Conservation (phyloP, 805 yeast genomes). For the Candida xyloterini region DNA sequence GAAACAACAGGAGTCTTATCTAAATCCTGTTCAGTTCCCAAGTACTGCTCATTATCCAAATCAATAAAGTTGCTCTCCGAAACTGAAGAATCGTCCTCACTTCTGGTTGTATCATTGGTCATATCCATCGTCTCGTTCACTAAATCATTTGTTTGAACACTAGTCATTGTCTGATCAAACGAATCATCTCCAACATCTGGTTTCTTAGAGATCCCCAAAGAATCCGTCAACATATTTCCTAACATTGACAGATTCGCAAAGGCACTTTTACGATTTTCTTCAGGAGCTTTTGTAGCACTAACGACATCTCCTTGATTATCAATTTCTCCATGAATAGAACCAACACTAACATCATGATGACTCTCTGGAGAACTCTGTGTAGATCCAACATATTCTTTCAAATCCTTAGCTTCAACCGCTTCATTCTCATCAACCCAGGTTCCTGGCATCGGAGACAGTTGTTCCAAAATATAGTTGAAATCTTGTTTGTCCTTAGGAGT, state of each 20-base stretch:
- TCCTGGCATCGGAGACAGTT: conserved; percentile 29
- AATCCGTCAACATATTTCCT: conserved; percentile 13
- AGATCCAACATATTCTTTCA: conserved; percentile 17
- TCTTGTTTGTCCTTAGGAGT: conserved; percentile 22
- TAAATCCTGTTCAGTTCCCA: conserved; percentile 3
- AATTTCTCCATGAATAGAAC: conserved; percentile 21
- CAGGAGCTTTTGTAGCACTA: conserved; percentile 3
- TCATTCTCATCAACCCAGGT: conserved; percentile 26
- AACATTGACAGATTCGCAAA: conserved; percentile 11
- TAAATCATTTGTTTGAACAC: conserved; percentile 16
- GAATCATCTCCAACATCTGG: conserved; percentile 6
- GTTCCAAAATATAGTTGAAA: conserved; percentile 25
- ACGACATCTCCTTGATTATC: conserved; percentile 2
- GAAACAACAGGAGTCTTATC: conserved; percentile 13
- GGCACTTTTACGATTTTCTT: background rate
- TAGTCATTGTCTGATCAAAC: conserved; percentile 14
- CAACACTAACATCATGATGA: conserved; percentile 10
- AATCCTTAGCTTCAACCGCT: conserved; percentile 3
- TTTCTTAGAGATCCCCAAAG: conserved; percentile 12
- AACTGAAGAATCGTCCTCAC: conserved; percentile 20
- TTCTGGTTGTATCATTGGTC: conserved; percentile 4
- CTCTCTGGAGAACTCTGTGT: conserved; percentile 20
- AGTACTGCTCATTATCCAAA: conserved; percentile 14
- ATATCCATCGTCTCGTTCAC: conserved; percentile 3
- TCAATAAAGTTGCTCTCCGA: conserved; percentile 27